Percentiles rank a stretch among this genome's conserved stretches.
Evolutionary conservation across 352 stramenopile genomes (phyloP).

Genomic region (Phytophthora rubi): DNA sequence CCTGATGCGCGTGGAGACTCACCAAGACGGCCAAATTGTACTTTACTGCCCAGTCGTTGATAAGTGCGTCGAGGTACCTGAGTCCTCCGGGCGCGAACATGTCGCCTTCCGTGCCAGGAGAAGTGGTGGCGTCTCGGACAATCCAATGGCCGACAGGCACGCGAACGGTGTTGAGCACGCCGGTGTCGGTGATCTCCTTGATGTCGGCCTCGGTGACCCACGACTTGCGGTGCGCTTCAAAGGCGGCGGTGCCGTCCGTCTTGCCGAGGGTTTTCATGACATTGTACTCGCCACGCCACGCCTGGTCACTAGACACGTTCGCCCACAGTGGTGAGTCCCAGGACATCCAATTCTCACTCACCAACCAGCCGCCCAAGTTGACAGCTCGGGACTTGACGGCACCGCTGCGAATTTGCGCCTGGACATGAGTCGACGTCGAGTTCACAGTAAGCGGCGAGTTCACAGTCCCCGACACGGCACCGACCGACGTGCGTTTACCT

Average conservation of each 20-base stretch:
- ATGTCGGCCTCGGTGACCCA: conserved; percentile 5
- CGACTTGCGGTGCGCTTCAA: conserved; percentile 7
- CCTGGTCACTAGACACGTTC: neutral
- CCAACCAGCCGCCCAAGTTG: conserved; percentile 9
- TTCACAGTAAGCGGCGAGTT: neutral
- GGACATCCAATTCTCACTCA: conserved; percentile 15
- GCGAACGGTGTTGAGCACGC: conserved; percentile 8
- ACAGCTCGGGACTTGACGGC: conserved; percentile 1
- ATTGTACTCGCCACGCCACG: neutral
- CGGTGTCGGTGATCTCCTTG: neutral
- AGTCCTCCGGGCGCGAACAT: conserved; percentile 30
- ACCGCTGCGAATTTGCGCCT: conserved; percentile 5
- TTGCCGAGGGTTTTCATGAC: conserved; percentile 4
- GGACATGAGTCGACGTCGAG: conserved; percentile 2
- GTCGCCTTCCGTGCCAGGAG: conserved; percentile 6
- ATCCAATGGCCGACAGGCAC: conserved; percentile 47
- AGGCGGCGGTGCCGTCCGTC: neutral
- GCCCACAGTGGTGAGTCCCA: conserved; percentile 4
- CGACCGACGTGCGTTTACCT: neutral
- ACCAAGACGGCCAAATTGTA: conserved; percentile 58
- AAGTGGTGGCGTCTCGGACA: conserved; percentile 23
- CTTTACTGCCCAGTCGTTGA: conserved; percentile 51
- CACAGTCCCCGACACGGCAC: conserved; percentile 6
- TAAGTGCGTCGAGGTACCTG: conserved; percentile 54
- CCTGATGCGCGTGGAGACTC: conserved; percentile 33